Evolutionary conservation across 306 rosid genomes (phyloP), one percentile per base, ranked within the genome.

Genomic region (Cicer pinnatifidum): DNA sequence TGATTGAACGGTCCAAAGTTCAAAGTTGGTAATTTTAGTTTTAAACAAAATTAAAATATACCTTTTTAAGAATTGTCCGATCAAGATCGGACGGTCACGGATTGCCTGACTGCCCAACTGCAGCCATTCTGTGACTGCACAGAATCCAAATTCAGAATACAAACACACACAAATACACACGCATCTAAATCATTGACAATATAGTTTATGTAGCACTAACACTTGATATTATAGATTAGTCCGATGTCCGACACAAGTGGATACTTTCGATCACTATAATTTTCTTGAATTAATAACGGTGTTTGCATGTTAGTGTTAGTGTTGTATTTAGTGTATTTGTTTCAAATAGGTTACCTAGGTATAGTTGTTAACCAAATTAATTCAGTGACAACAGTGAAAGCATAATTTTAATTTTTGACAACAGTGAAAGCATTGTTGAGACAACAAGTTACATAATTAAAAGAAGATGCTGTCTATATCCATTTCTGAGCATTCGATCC

Each of bases 131-230:
- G 35, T 28, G 35, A 28, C 35, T 28, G 35, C 35, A 28, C 35
- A 28, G 0, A 28, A 28, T 28, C 35, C 35, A 28, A 28, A 28
- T 28, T 28, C 35, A 28, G 35, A 28, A 28, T 28, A 37, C 23
- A 41, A 11, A 46, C 64, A 71, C 16, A 67, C 16, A 48, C 35
- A 48, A 44, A 62, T 75, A 5, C 57, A 67, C 16, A 48, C 20
- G 43, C 51, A 62, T 75, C 12, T 35, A 84, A 68, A 70, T 76
- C 56, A 78, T 17, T 11, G 67, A 72, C 16, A 78, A 53, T 38
- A 60, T 71, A 70, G 53, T 72, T 13, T 56, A 56, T 56, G 3
- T 56, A 56, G 7, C 39, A 20, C 13, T 1, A 9, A n/a, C 19
- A 48, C 19, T 50, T 50, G 9, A 50, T 0, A 5, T 13, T n/a